Evolutionary conservation across 2,329 filamentous ascomycete species (phyloP), one percentile per base, ranked within the genome.

Genomic region (Verticillium tricorpus): DNA sequence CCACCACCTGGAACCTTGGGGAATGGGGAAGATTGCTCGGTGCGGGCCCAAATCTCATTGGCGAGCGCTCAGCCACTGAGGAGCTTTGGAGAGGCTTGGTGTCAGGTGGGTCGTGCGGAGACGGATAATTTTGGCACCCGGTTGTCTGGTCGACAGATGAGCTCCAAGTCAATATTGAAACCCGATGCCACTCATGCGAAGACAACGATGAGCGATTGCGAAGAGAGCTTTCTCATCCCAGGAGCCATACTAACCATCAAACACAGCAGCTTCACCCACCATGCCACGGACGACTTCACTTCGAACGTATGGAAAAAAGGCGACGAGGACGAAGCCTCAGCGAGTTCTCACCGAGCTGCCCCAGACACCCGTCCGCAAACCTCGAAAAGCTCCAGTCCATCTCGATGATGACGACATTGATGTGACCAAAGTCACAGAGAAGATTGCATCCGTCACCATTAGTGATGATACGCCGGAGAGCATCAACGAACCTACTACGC

Each of bases 311-410:
- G 84, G 83, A 62, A 84, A 81, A 55, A 74, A 50, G 45, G 45
- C 76, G 34, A 82, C 76, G 62, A 78, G 79, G 55, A 74, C 79
- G 31, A 82, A 76, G 63, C 74, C 78, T 19, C 77, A 82, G 52
- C 76, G 80, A 25, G 71, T 83, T 55, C 84, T 85, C 65, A 78
- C 78, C 22, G 80, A 84, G 66, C 70, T 85, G 9, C 81, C 82
- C 0, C 78, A 78, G 62, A 84, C 79, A 55, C 83, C 83, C 3
- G 64, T 78, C 58, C 78, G 80, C 57, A 71, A 66, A 55, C 67
- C 67, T 45, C 58, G 62, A 25, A 28, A 58, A 25, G 40, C 40
- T 2, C 50, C 37, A 31, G 15, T 19, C 15, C 15, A 54, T 61
- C 25, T 55, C 28, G 40, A 56, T 12, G 19, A 55, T 25, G 58